Evolutionary conservation across 176 grass and related monocot species (phyloP), one percentile per base, ranked within the genome.

Genomic region (Oropetium thomaeum): DNA sequence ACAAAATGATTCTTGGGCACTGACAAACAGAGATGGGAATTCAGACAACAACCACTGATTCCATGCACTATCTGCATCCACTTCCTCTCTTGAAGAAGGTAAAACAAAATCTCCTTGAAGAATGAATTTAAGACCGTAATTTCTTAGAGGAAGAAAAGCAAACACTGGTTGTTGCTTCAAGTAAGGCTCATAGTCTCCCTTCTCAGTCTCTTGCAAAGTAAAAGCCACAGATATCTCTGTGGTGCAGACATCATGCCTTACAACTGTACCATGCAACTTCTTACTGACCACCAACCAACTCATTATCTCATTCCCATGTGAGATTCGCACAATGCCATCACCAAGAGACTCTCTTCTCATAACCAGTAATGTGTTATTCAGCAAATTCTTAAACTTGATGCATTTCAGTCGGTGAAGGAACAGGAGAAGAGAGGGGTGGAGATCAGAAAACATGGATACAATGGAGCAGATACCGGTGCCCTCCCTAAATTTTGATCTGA

Each of bases 41-140:
- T 98, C 91, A 15, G 95, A 93, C 49, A 98, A 38, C 62, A 98
- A 87, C 95, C 95, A 98, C 62, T 98, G 95, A 58, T 98, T 98
- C 95, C 95, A 98, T 65, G 91, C 86, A 83, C 85, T 98, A 68
- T 98, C 89, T n/a, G 88, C 83, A 85, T 98, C 95, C 43, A 98
- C 95, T 84, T 98, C 95, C 65, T 98, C 95, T 86, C 95, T 93
- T 26, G 95, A 98, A 88, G 95, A 91, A 76, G 95, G 91, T 64
- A 98, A 85, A 70, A 91, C 84, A 79, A 98, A 98, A 81, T 98
- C 91, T 34, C 88, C 95, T 81, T 98, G 95, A 81, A 98, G 74
- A 88, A 98, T 94, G 81, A 98, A 98, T 81, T 94, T 98, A 60
- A 98, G 77, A 41, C 95, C 95, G 11, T 98, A 98, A 47, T 98